Evolutionary conservation across 352 stramenopile genomes (phyloP).

Genomic region (Phytophthora citrophthora): DNA sequence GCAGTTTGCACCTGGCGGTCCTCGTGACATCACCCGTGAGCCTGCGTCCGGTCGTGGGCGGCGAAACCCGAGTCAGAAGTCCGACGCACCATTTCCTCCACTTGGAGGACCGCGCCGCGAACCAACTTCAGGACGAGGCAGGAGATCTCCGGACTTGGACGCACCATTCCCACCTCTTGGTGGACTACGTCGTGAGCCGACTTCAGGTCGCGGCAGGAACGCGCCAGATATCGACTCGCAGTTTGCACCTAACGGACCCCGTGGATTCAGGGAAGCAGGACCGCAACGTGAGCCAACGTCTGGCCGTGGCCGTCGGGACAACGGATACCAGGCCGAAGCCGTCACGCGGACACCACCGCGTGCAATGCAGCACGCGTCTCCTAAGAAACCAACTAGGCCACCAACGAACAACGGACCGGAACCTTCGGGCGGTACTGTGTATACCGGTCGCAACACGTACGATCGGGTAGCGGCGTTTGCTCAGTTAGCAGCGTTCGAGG

Average conservation of each 20-base stretch:
- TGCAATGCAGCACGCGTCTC: constrained; percentile 23
- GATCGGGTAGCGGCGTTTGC: constrained; percentile 36
- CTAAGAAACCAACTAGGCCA: constrained; percentile 10
- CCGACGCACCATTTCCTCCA: constrained; percentile 1
- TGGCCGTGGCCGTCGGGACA: constrained; percentile 16
- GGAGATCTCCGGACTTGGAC: constrained; percentile 5
- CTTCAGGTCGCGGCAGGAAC: constrained; percentile 15
- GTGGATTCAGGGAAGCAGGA: constrained; percentile 10
- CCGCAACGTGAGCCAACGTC: constrained; percentile 23
- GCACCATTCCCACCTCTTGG: neutral
- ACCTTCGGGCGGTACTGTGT: constrained; percentile 31
- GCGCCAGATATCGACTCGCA: constrained; percentile 13
- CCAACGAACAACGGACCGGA: constrained; percentile 10
- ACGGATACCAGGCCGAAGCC: constrained; percentile 14
- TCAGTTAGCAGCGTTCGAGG: constrained; percentile 40
- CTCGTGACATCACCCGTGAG: constrained; percentile 9
- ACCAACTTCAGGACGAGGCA: constrained; percentile 10
- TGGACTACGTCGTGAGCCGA: constrained; percentile 13
- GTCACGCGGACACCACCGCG: constrained; percentile 3
- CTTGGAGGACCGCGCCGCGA: constrained; percentile 9
- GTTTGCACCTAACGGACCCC: constrained; percentile 12
- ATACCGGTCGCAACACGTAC: constrained; percentile 31
- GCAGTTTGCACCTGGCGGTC: constrained; percentile 6
- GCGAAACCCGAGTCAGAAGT: neutral
- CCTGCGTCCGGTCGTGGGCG: constrained; percentile 10